A percentile compares a stretch with the other conserved stretches of the same genome.
phyloP scores from a whole-genome alignment of 371 early-diverging fungal species.

The Lichtheimia ornata region DNA sequence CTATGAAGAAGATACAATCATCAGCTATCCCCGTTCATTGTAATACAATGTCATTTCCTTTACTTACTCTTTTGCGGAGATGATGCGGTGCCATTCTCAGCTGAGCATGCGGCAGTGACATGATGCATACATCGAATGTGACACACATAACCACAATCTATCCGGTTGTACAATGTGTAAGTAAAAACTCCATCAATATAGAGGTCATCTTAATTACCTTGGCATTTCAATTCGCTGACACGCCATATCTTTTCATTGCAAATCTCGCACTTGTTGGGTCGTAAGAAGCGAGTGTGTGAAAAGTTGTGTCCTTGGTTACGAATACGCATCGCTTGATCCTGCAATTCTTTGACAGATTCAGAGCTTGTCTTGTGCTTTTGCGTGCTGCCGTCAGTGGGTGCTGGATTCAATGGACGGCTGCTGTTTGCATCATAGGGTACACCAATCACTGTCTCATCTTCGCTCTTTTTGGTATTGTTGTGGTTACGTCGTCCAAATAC shows the following conservation, averaged over 20 bases:
- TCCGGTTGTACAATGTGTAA: background rate
- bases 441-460: conserved; percentile 22
- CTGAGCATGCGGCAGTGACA: conserved; percentile 25
- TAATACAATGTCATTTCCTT: background rate
- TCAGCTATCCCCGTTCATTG: too few species aligned
- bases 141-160: conserved; percentile 41
- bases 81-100: too few species aligned
- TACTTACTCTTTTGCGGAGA: background rate
- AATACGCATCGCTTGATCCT: background rate
- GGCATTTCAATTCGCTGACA: conserved; percentile 75
- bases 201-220: conserved; percentile 40
- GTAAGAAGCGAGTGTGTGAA: conserved; percentile 58
- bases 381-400: background rate
- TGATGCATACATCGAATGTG: conserved; percentile 43
- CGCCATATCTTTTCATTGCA: conserved; percentile 91
- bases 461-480: conserved; percentile 12
- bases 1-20: background rate
- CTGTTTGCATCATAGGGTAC: conserved; percentile 30
- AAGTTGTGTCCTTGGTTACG: conserved; percentile 54
- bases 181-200: background rate
- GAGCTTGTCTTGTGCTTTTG: conserved; percentile 2
- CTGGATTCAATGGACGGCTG: background rate
- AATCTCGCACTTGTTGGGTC: conserved; percentile 78
- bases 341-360: conserved; percentile 3
- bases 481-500: conserved; percentile 20